Evolutionary conservation across 257 asterid genomes (phyloP), one percentile per base, ranked within the genome.

Genomic region (Solanum tarijense): DNA sequence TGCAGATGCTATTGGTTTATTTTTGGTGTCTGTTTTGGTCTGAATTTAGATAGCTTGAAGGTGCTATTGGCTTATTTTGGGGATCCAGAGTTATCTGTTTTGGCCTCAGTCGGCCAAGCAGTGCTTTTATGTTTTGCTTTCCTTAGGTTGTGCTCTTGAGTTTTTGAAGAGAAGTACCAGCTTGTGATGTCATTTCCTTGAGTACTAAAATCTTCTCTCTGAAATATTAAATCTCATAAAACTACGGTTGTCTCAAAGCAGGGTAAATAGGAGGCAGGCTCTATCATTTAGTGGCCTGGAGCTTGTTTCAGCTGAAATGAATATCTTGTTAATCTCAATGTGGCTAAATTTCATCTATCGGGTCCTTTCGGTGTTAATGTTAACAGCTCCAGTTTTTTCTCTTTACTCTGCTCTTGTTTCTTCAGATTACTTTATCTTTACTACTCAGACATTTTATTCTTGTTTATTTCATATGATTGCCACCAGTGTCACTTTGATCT

Each of bases 241-340:
- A 92, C 92, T 94, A 92, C 73, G 90, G 91, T 92, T 95, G 95
- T 95, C 94, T 96, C 93, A 60, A 92, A 94, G 98, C 98, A 96
- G 98, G 98, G 92, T 48, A 18, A 79, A 76, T 38, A 32, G 58
- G 60, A 16, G 95, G 95, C 96, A 81, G 95, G 95, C 96, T 94
- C 95, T 95, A 95, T 89, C 93, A 91, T 90, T 92, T 95, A 95
- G 96, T 74, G 95, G 96, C 94, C 95, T 93, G 94, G 96, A 91
- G 92, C 95, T 91, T 95, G 92, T 94, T 95, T 93, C 94, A 86
- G 98, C 96, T 93, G 96, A 94, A 94, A 92, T 93, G 96, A 93
- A 89, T 92, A 94, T 95, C 94, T 93, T 94, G 98, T 95, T 89
- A 23, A 93, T 91, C 90, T 94, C 95, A 90, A 90, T 94, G 85